phyloP scores from a whole-genome alignment of 2,329 filamentous ascomycete genomes.

The Penicillium sp. region DNA sequence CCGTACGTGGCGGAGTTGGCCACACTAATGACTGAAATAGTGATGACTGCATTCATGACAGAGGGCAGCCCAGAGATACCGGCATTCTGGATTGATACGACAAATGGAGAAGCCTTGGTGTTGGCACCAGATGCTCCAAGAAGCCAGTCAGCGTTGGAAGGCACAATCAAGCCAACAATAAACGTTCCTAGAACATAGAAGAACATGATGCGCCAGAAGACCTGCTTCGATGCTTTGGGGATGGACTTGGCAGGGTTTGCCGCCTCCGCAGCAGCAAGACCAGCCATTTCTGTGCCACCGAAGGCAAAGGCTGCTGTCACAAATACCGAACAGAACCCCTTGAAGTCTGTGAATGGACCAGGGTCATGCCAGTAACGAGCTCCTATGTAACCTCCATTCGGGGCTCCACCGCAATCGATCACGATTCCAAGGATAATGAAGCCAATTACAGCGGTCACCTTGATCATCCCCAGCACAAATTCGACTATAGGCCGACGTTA shows the following conservation, averaged over 20 bases:
- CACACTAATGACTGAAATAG: constrained; percentile 59
- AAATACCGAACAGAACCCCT: constrained; percentile 57
- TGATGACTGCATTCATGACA: constrained; percentile 67
- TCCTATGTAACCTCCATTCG: constrained; percentile 44
- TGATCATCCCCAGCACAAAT: constrained; percentile 57
- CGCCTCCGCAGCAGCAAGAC: constrained; percentile 54
- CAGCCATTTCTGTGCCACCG: constrained; percentile 54
- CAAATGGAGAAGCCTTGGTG: constrained; percentile 60
- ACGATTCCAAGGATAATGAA: constrained; percentile 78
- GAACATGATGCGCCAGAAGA: constrained; percentile 52
- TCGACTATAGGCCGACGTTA: constrained; percentile 44
- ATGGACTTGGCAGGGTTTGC: constrained; percentile 52
- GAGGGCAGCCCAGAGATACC: constrained; percentile 60
- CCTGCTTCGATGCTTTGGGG: constrained; percentile 49
- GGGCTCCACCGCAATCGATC: constrained; percentile 45
- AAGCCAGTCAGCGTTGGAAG: constrained; percentile 40
- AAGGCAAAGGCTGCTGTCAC: constrained; percentile 59
- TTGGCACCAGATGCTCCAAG: constrained; percentile 41
- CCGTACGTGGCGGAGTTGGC: constrained; percentile 60
- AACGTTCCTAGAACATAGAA: constrained; percentile 51
- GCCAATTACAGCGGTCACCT: constrained; percentile 57
- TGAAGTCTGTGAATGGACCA: constrained; percentile 50
- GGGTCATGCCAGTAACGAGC: constrained; percentile 30
- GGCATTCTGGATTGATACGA: constrained; percentile 62
- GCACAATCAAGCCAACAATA: constrained; percentile 48